Conservation (phyloP, 2,329 filamentous ascomycete species). For the Trichoderma brevicompactum region DNA sequence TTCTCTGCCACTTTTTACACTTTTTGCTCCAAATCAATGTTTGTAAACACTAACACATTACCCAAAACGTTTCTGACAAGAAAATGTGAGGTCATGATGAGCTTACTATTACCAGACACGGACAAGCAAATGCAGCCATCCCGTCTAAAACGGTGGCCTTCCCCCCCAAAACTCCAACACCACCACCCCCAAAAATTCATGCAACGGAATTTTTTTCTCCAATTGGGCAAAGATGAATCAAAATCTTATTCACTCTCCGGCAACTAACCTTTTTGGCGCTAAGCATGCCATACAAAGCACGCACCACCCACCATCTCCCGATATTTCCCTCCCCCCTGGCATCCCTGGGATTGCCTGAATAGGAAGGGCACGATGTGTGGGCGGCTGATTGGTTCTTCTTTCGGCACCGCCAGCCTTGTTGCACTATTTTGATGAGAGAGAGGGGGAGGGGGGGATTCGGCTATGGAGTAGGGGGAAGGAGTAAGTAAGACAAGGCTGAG, state of each 20-base stretch:
- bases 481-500: slow-evolving; percentile 8
- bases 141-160: slow-evolving; percentile 20
- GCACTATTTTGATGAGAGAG: too few relatives aligned
- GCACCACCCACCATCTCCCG: too few relatives aligned
- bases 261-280: not conserved
- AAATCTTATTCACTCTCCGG: too few relatives aligned
- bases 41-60: not conserved
- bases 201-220: too few relatives aligned
- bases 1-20: not conserved
- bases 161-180: not conserved
- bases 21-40: not conserved
- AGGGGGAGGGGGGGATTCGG: too few relatives aligned
- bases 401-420: too few relatives aligned
- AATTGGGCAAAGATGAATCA: too few relatives aligned
- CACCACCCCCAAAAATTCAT: too few relatives aligned
- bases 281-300: slow-evolving; percentile 5
- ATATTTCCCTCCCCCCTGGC: not conserved
- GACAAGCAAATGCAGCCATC: not conserved
- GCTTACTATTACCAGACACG: not conserved
- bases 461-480: not conserved
- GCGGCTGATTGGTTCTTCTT: slow-evolving; percentile 16
- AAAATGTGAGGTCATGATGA: slow-evolving; percentile 16
- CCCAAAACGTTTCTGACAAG: too few relatives aligned
- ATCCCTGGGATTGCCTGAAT: slow-evolving; percentile 21
- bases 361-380: slow-evolving; percentile 27